These are phyloP conservation scores for Articulospora tetracladia DNA, from an alignment of 495 filamentous ascomycete species.

Conservation along the genomic window DNA sequence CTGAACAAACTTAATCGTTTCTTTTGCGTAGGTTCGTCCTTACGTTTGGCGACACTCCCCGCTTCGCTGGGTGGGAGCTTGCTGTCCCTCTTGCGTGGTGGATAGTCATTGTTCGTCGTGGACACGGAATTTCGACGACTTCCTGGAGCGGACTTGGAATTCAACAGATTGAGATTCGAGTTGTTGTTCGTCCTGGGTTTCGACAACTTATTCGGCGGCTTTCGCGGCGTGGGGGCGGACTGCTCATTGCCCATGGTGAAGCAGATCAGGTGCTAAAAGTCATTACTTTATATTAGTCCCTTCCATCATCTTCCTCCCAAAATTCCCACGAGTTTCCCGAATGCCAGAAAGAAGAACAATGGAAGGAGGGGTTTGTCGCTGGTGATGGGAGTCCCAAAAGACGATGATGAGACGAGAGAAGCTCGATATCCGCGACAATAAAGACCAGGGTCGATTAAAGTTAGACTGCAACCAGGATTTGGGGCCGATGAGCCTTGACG, in stretches of 20 bases:
- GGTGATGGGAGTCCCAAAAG: not conserved
- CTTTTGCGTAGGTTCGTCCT: slow-evolving; percentile 2
- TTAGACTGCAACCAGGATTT: slow-evolving; percentile 12
- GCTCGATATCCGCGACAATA: slow-evolving; percentile 12
- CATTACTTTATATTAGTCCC: not conserved
- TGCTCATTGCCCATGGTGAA: slow-evolving; percentile 24
- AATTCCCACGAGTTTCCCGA: not conserved
- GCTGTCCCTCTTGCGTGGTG: not conserved
- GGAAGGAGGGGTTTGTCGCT: not conserved
- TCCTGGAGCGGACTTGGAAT: not conserved
- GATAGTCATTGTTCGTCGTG: not conserved
- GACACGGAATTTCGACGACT: slow-evolving; percentile 18
- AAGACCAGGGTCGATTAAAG: not conserved
- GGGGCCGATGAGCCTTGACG: slow-evolving; percentile 10
- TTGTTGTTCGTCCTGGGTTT: slow-evolving; percentile 24
- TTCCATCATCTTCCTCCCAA: slow-evolving; percentile 16
- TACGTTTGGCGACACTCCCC: not conserved
- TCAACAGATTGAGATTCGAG: slow-evolving; percentile 10
- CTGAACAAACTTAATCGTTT: slow-evolving; percentile 22
- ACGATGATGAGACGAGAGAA: slow-evolving; percentile 21
- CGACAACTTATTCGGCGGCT: slow-evolving; percentile 21
- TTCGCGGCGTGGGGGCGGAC: slow-evolving; percentile 12
- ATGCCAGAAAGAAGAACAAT: not conserved
- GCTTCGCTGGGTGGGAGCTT: not conserved
- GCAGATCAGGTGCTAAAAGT: not conserved